Percentiles rank a stretch among this genome's conserved stretches.
phyloP scores from a whole-genome alignment of 305 asterid genomes.

The Fraxinus angustifolia region DNA sequence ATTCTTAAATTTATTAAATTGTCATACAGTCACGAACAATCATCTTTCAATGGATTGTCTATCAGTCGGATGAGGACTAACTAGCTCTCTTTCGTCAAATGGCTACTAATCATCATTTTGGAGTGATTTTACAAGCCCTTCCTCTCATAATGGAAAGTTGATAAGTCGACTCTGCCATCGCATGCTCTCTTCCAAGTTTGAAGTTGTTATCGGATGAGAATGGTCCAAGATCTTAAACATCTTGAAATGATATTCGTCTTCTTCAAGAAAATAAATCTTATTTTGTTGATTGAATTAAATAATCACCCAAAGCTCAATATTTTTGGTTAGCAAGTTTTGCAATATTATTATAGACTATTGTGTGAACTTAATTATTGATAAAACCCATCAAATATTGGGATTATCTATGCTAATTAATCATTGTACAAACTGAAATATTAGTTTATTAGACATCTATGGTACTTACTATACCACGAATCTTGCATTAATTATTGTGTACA shows the following conservation, averaged over 20 bases:
- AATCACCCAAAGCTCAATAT: not conserved
- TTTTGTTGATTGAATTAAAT: not conserved
- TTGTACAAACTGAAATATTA: not conserved
- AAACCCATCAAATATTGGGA: not conserved
- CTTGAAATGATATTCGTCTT: not conserved
- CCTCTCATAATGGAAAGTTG: not conserved
- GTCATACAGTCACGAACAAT: not conserved
- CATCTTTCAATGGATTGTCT: not conserved
- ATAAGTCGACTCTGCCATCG: not conserved
- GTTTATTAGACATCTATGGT: not conserved
- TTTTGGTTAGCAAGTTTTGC: not conserved
- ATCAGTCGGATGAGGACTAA: not conserved
- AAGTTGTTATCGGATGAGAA: not conserved
- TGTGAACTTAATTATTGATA: not conserved
- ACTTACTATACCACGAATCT: not conserved
- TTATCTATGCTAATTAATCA: not conserved
- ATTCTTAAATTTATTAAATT: not conserved
- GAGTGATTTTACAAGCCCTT: not conserved
- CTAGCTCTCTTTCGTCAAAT: not conserved
- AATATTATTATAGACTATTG: not conserved
- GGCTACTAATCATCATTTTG: not conserved
- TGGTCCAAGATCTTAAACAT: not conserved
- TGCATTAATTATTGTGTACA: not conserved
- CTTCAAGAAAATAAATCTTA: not conserved
- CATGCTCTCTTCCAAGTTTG: not conserved